phyloP scores from a whole-genome alignment of 371 early-diverging fungal species.

The Circinella minor region DNA sequence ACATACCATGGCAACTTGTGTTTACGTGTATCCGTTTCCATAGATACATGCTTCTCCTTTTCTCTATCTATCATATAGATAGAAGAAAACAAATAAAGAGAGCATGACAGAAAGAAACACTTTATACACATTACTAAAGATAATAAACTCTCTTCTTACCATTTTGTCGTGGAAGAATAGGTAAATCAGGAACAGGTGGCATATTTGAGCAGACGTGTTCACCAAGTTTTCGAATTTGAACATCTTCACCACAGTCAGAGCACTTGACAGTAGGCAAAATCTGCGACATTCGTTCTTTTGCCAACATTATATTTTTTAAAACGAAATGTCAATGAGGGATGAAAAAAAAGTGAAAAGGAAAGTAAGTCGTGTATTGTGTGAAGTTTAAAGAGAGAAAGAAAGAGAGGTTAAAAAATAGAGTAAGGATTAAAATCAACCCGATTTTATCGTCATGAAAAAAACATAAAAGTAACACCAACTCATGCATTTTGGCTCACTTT shows the following conservation, averaged over 20 bases:
- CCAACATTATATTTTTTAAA: slow-evolving; percentile 24
- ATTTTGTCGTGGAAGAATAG: slow-evolving; percentile 40
- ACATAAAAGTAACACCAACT: neutral
- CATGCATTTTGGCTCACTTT: slow-evolving; percentile 1
- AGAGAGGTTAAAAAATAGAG: slow-evolving; percentile 9
- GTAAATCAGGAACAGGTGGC: slow-evolving; percentile 61
- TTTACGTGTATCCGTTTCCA: neutral
- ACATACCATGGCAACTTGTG: neutral
- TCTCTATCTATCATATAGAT: no score
- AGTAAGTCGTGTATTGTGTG: neutral
- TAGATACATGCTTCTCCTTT: no score
- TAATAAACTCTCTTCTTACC: slow-evolving; percentile 18
- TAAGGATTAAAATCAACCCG: slow-evolving; percentile 5
- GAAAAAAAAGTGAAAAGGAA: slow-evolving; percentile 13
- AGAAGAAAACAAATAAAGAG: neutral
- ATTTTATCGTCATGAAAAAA: neutral
- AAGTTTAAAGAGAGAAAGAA: slow-evolving; percentile 10
- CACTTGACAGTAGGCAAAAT: slow-evolving; percentile 65
- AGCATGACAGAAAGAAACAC: no score
- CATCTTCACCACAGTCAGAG: slow-evolving; percentile 66
- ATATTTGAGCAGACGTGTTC: slow-evolving; percentile 64
- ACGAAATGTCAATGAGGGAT: slow-evolving; percentile 13
- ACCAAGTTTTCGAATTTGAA: slow-evolving; percentile 60
- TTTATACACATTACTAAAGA: no score
- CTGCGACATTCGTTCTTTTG: slow-evolving; percentile 61